Percentiles rank a stretch among this genome's conserved stretches.
phyloP scores from a whole-genome alignment of 192 early-diverging fungal genomes.

The Podochytrium sp. region DNA sequence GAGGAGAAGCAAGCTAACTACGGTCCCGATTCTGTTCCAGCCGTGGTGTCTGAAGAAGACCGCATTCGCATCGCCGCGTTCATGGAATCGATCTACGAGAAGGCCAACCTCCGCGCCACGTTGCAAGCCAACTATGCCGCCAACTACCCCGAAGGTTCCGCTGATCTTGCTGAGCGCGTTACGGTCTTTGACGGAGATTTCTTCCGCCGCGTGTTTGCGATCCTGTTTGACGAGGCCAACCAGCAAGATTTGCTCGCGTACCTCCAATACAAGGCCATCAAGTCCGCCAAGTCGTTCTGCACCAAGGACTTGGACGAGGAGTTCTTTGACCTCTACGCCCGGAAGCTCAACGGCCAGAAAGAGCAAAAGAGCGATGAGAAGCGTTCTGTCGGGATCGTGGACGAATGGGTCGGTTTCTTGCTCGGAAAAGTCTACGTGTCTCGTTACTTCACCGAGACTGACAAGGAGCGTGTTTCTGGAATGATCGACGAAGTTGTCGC shows the following conservation, averaged over 20 bases:
- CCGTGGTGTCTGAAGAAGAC: neutral
- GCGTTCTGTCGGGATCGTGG: constrained; percentile 3
- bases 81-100: neutral
- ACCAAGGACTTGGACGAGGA: constrained; percentile 12
- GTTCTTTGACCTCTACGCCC: constrained; percentile 15
- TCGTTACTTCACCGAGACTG: constrained; percentile 6
- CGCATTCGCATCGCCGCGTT: constrained; percentile 3
- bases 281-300: neutral
- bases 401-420: constrained; percentile 20
- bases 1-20: constrained; percentile 19
- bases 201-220: constrained; percentile 16
- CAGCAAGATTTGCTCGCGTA: constrained; percentile 8
- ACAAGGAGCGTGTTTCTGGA: constrained; percentile 7
- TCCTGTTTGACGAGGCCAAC: constrained; percentile 21
- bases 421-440: constrained; percentile 17
- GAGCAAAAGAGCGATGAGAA: constrained; percentile 26
- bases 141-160: constrained; percentile 11
- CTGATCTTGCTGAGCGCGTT: neutral
- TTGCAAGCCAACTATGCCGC: constrained; percentile 9
- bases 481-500: constrained; percentile 20
- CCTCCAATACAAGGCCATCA: constrained; percentile 17
- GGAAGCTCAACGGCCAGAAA: constrained; percentile 18
- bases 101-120: neutral
- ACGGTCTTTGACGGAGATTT: constrained; percentile 22
- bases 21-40: neutral